Conservation (phyloP, 2,329 filamentous ascomycete genomes). For the Coniella vitis region DNA sequence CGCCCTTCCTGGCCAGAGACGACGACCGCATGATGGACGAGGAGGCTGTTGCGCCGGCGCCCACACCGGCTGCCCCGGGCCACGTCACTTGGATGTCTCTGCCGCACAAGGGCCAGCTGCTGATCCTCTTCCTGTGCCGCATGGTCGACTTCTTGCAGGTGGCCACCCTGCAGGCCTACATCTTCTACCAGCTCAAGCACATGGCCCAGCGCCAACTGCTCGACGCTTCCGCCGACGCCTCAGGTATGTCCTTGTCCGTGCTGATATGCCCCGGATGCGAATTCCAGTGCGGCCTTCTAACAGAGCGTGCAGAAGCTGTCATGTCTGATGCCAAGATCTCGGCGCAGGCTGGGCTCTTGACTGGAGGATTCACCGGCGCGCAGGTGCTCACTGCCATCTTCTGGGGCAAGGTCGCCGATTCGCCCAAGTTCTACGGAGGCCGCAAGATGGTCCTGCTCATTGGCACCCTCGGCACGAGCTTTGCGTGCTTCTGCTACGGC, state of each 20-base stretch:
- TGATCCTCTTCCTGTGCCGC: conserved; percentile 62
- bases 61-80: conserved; percentile 19
- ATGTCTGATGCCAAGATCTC: conserved; percentile 51
- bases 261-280: too few species aligned
- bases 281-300: too few species aligned
- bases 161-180: conserved; percentile 61
- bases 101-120: conserved; percentile 63
- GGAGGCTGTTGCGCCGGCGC: conserved; percentile 10
- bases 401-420: conserved; percentile 63
- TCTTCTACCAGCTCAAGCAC: conserved; percentile 69
- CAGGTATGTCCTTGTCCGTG: conserved; percentile 12
- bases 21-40: conserved; percentile 13
- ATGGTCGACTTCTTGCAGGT: conserved; percentile 69
- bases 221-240: neutral
- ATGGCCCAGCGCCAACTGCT: conserved; percentile 33
- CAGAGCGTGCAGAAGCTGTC: conserved; percentile 28
- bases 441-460: conserved; percentile 66
- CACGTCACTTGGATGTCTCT: conserved; percentile 61
- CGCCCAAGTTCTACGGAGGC: conserved; percentile 43
- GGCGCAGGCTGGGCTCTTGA: conserved; percentile 61
- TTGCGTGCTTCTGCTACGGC: conserved; percentile 65
- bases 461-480: conserved; percentile 58
- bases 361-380: conserved; percentile 64
- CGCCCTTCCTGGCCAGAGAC: conserved; percentile 14
- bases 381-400: conserved; percentile 68